Evolutionary conservation across 768 basidiomycete genomes (phyloP).

Genomic region (Boletus pseudo-olivaceus): DNA sequence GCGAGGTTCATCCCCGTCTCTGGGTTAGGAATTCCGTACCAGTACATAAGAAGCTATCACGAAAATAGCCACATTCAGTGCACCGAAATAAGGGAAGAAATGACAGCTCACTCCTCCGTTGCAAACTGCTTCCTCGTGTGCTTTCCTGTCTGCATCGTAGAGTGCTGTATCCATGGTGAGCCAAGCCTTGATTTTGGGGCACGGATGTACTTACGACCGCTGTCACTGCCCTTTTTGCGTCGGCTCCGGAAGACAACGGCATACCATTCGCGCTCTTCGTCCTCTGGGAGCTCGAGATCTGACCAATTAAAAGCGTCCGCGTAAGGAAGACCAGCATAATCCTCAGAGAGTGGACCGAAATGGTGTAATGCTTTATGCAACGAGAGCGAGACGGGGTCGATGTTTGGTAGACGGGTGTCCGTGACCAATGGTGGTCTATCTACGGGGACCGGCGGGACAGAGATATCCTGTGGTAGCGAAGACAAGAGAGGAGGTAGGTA

Average conservation of each 20-base stretch:
- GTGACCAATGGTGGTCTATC: slow-evolving; percentile 52
- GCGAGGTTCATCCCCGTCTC: slow-evolving; percentile 83
- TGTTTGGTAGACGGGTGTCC: slow-evolving; percentile 74
- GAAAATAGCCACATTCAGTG: slow-evolving; percentile 3
- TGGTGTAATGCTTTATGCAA: slow-evolving; percentile 82
- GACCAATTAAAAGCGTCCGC: slow-evolving; percentile 86
- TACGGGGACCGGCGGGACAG: slow-evolving; percentile 21
- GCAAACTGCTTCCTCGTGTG: slow-evolving; percentile 89
- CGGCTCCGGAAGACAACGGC: slow-evolving; percentile 86
- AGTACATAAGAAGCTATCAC: slow-evolving; percentile 77
- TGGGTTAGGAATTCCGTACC: slow-evolving; percentile 84
- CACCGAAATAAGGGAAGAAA: not conserved
- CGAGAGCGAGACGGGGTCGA: slow-evolving; percentile 80
- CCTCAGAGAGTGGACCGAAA: slow-evolving; percentile 56
- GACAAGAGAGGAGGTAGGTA: slow-evolving; percentile 87
- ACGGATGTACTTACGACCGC: slow-evolving; percentile 46
- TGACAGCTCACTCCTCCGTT: slow-evolving; percentile 70
- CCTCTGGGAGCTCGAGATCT: slow-evolving; percentile 59
- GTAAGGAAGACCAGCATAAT: slow-evolving; percentile 68
- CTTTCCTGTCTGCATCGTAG: slow-evolving; percentile 81
- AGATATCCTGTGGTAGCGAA: slow-evolving; percentile 53
- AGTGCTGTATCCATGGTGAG: slow-evolving; percentile 47
- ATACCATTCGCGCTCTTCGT: slow-evolving; percentile 87
- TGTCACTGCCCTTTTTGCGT: slow-evolving; percentile 68
- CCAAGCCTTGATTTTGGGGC: not conserved